Conservation (phyloP, 495 filamentous ascomycete species). For the Penicillium robsamsonii region DNA sequence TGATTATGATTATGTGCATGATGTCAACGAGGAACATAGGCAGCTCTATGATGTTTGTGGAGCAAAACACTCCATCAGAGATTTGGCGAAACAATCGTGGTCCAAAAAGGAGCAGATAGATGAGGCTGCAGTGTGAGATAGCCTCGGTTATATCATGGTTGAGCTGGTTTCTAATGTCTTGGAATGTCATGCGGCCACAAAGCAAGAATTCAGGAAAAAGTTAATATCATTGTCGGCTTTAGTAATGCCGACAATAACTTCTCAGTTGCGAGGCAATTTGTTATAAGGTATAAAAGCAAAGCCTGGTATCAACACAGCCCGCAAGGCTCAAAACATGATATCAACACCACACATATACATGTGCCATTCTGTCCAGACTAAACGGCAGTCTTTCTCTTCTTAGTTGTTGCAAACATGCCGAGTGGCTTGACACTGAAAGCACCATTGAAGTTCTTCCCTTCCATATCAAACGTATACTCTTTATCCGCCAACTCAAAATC, state of each 20-base stretch:
- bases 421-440: conserved; percentile 39
- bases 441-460: conserved; percentile 35
- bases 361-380: not conserved
- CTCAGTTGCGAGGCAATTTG: not conserved
- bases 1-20: conserved; percentile 44
- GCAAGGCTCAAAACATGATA: not conserved
- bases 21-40: conserved; percentile 53
- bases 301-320: not conserved
- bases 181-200: not conserved
- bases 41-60: conserved; percentile 43
- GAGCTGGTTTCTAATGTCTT: not conserved
- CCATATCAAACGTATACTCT: conserved; percentile 30
- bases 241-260: not conserved
- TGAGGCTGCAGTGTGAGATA: not conserved
- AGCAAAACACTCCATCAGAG: conserved; percentile 11
- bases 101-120: not conserved
- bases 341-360: not conserved
- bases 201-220: not conserved
- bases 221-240: not conserved
- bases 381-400: not conserved
- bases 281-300: not conserved
- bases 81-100: conserved; percentile 8
- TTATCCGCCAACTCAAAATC: conserved; percentile 45
- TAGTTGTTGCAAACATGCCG: conserved; percentile 4
- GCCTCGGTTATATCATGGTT: not conserved